Conservation (phyloP, 2,329 filamentous ascomycete genomes). For the Knoxdaviesia proteae region DNA sequence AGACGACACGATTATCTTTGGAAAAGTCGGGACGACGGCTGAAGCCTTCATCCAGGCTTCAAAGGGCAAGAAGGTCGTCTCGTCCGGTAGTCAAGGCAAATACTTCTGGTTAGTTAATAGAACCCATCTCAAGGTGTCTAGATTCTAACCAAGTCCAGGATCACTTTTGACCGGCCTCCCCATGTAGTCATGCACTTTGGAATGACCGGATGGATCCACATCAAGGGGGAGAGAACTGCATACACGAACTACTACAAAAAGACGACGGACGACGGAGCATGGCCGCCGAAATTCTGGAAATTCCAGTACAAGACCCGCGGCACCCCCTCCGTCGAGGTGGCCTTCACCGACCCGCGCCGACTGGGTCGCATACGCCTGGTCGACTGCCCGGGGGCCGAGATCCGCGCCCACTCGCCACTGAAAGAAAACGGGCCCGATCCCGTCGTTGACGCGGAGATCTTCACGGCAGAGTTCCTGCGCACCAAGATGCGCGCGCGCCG, state of each 20-base stretch:
- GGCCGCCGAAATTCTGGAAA: slow-evolving; percentile 85
- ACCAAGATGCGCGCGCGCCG: slow-evolving; percentile 52
- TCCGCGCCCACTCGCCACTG: slow-evolving; percentile 56
- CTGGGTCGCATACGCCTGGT: slow-evolving; percentile 65
- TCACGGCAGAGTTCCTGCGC: slow-evolving; percentile 59
- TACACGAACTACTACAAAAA: slow-evolving; percentile 71
- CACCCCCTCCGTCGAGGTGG: slow-evolving; percentile 33
- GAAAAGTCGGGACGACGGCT: slow-evolving; percentile 70
- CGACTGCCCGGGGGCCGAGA: slow-evolving; percentile 55
- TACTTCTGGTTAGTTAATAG: slow-evolving; percentile 55
- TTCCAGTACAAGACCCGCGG: slow-evolving; percentile 51
- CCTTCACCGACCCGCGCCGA: slow-evolving; percentile 68
- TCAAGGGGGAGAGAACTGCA: slow-evolving; percentile 54
- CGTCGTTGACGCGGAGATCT: slow-evolving; percentile 54
- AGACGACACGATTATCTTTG: slow-evolving; percentile 72
- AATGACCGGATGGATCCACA: slow-evolving; percentile 73
- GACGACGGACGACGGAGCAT: slow-evolving; percentile 39
- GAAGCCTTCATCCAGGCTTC: slow-evolving; percentile 53
- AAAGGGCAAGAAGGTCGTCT: slow-evolving; percentile 48
- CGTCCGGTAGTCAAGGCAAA: slow-evolving; percentile 75
- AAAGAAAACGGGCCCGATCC: slow-evolving; percentile 91
- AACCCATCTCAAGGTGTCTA: not conserved
- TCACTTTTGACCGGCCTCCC: slow-evolving; percentile 47
- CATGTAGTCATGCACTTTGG: slow-evolving; percentile 83
- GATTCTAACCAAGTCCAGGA: slow-evolving; percentile 11